phyloP scores from a whole-genome alignment of 495 filamentous ascomycete genomes.

The Monascus purpureus region DNA sequence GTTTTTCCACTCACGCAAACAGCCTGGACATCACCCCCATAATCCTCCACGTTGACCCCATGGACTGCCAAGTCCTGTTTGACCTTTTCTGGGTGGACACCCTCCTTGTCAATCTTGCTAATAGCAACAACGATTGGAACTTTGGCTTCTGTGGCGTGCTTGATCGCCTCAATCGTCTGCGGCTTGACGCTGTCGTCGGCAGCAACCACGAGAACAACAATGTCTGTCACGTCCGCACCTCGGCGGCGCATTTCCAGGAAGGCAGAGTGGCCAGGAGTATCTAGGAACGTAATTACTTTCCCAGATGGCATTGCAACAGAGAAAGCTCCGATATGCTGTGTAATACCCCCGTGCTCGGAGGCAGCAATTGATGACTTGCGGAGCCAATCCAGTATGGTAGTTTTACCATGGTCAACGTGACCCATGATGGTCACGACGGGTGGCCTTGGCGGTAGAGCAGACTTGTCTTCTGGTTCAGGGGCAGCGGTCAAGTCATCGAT shows the following conservation, averaged over 20 bases:
- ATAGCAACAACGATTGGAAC: slow-evolving; percentile 98
- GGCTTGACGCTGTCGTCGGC: slow-evolving; percentile 97
- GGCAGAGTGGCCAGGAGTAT: slow-evolving; percentile 92
- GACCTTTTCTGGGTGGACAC: slow-evolving; percentile 62
- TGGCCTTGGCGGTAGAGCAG: slow-evolving; percentile 56
- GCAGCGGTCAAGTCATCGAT: slow-evolving; percentile 66
- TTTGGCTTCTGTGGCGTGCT: slow-evolving; percentile 77
- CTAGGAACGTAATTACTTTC: slow-evolving; percentile 87
- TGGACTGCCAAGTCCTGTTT: slow-evolving; percentile 78
- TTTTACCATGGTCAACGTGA: slow-evolving; percentile 98
- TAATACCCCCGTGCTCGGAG: slow-evolving; percentile 91
- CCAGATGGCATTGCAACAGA: slow-evolving; percentile 74
- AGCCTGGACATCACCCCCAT: slow-evolving; percentile 85
- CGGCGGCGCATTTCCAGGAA: slow-evolving; percentile 93
- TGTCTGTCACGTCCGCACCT: slow-evolving; percentile 92
- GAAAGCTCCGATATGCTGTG: slow-evolving; percentile 99
- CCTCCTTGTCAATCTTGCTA: slow-evolving; percentile 89
- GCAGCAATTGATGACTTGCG: slow-evolving; percentile 85
- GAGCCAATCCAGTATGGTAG: slow-evolving; percentile 86
- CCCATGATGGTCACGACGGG: slow-evolving; percentile 99
- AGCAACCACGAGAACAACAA: slow-evolving; percentile 90
- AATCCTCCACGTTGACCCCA: slow-evolving; percentile 86
- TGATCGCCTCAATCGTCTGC: slow-evolving; percentile 92
- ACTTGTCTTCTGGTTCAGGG: slow-evolving; percentile 50
- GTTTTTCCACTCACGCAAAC: slow-evolving; percentile 88